Evolutionary conservation across 192 early-diverging fungal species (phyloP), one percentile per base, ranked within the genome.

Genomic region (Backusella psychrophila): DNA sequence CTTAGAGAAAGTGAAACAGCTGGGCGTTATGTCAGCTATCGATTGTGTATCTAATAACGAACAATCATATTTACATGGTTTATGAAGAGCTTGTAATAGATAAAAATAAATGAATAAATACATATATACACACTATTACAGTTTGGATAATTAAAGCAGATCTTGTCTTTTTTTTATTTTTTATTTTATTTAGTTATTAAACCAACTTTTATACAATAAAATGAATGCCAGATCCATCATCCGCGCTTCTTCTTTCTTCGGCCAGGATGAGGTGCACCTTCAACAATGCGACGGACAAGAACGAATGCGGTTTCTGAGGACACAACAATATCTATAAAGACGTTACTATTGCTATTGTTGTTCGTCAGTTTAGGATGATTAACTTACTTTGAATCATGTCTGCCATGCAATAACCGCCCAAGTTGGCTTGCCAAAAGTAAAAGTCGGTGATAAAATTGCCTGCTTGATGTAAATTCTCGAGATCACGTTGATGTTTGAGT

Each of bases 21-120:
- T 70, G 98, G 98, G 71, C 94, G 96, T 65, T 98, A 99, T 76
- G 91, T 98, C 66, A 98, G 96, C 75, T 99, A 99, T 85, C 91
- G 98, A 35, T 87, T 97, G 68, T 98, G 97, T 83, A 91, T 95
- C 78, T 98, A 92, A 89, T 26, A 11, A 15, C 29, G 6, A 12
- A 39, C 38, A 39, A 39, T 39, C 38, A 12, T 39, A 39, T 39
- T 39, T 39, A 39, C 11, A 12, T 39, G 38, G 0, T 39, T 39
- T 39, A 9, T 39, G 9, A 11, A 19, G 17, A 19, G 53, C 4
- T 23, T 23, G 33, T 33, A 33, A 33, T 33, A 3, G 3, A 33
- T 33, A 33, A 33, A 33, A 23, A 56, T 11, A 56, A 9, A 21
- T n/a, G 8, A 56, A 23, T 23, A 56, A 56, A 23, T 23, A 56